Evolutionary conservation across 306 rosid genomes (phyloP).

Genomic region (Cucurbita pepo): DNA sequence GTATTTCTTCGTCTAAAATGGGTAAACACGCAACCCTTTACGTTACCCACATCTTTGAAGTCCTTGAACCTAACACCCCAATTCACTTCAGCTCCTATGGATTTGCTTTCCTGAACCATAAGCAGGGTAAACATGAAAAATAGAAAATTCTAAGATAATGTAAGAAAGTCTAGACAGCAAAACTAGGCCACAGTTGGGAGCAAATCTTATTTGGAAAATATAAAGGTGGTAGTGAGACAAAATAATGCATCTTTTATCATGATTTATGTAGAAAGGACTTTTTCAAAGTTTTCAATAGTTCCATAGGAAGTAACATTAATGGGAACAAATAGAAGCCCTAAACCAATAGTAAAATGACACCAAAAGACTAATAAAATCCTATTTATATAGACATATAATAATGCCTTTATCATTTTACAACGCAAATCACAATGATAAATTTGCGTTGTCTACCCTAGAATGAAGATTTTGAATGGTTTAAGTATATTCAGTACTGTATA

Average conservation of each 20-base stretch:
- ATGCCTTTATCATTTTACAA: neutral
- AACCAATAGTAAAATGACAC: neutral
- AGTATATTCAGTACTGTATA: neutral
- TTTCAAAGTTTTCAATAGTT: neutral
- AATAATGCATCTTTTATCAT: neutral
- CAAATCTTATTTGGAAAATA: neutral
- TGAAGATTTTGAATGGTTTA: neutral
- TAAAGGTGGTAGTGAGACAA: neutral
- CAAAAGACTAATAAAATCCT: neutral
- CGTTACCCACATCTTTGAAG: conserved; percentile 53
- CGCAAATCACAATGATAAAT: neutral
- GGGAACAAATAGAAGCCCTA: neutral
- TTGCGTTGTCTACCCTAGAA: neutral
- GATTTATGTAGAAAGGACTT: neutral
- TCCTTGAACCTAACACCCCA: conserved; percentile 94
- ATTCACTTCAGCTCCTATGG: conserved; percentile 93
- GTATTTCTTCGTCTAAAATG: conserved; percentile 1
- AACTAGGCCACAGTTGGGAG: neutral
- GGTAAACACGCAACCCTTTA: conserved; percentile 11
- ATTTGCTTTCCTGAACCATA: conserved; percentile 59
- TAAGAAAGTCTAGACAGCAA: neutral
- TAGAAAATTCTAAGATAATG: neutral
- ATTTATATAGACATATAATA: neutral
- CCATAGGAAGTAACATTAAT: neutral
- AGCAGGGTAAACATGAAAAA: neutral